Percentiles rank a stretch among this genome's conserved stretches.
Conservation (phyloP, 495 filamentous ascomycete species). For the Penicillium pulvis region DNA sequence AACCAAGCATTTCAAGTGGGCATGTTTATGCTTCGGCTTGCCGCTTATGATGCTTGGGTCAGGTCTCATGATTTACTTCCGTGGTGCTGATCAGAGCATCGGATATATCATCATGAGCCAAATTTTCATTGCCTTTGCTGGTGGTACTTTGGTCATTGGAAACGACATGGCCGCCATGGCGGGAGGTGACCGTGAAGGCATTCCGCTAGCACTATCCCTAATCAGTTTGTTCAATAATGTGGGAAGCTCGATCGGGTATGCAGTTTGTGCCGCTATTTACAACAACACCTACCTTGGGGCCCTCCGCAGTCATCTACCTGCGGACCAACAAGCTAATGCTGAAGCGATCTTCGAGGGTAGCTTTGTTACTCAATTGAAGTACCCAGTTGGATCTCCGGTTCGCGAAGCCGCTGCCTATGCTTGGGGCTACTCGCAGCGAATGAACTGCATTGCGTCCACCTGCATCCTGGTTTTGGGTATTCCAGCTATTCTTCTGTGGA, state of each 20-base stretch:
- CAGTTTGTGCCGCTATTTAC: slow-evolving; percentile 65
- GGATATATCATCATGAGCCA: slow-evolving; percentile 77
- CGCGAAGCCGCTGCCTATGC: slow-evolving; percentile 21
- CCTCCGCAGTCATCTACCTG: slow-evolving; percentile 44
- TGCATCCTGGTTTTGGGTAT: slow-evolving; percentile 19
- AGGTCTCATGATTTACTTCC: slow-evolving; percentile 70
- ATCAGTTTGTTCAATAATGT: slow-evolving; percentile 61
- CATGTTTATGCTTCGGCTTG: slow-evolving; percentile 61
- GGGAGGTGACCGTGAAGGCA: slow-evolving; percentile 53
- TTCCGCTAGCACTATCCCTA: slow-evolving; percentile 66
- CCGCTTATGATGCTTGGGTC: slow-evolving; percentile 65
- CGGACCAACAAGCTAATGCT: slow-evolving; percentile 22
- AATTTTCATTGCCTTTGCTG: slow-evolving; percentile 69
- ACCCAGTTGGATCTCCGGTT: slow-evolving; percentile 10
- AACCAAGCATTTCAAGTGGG: slow-evolving; percentile 58
- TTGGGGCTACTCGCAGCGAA: slow-evolving; percentile 20
- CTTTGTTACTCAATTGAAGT: slow-evolving; percentile 10
- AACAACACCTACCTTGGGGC: slow-evolving; percentile 57
- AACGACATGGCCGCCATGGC: slow-evolving; percentile 71
- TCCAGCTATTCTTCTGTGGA: slow-evolving; percentile 23
- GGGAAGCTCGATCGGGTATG: slow-evolving; percentile 66
- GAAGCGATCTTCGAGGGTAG: slow-evolving; percentile 7
- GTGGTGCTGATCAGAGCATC: slow-evolving; percentile 57
- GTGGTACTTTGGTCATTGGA: slow-evolving; percentile 41
- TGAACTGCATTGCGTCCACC: slow-evolving; percentile 20